Evolutionary conservation across 768 basidiomycete species (phyloP).

Genomic region (Dentipellis fragilis): DNA sequence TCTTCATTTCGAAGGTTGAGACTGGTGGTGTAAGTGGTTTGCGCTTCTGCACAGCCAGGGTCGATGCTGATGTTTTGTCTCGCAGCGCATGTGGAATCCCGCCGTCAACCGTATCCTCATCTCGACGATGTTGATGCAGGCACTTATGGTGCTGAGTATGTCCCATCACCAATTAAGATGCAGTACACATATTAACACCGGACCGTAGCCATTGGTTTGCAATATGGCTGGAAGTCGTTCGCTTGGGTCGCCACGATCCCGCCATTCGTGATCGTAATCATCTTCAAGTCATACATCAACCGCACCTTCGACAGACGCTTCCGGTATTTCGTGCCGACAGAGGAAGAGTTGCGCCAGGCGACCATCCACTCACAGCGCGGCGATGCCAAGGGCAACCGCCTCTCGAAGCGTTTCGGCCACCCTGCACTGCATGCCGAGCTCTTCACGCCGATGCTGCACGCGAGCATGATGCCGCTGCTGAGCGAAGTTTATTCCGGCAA

Average conservation of each 20-base stretch:
- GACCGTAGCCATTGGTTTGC: constrained; percentile 70
- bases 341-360: constrained; percentile 61
- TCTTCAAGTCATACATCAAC: constrained; percentile 80
- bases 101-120: constrained; percentile 79
- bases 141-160: constrained; percentile 79
- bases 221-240: constrained; percentile 58
- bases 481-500: constrained; percentile 70
- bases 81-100: constrained; percentile 88
- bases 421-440: constrained; percentile 82
- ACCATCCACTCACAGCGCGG: constrained; percentile 72
- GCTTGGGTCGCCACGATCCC: constrained; percentile 81
- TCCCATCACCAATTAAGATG: constrained; percentile 8
- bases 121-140: constrained; percentile 79
- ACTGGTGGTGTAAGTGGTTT: constrained; percentile 72
- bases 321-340: constrained; percentile 76
- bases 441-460: constrained; percentile 82
- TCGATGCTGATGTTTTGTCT: constrained; percentile 3
- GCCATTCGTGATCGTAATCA: constrained; percentile 66
- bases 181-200: constrained; percentile 9
- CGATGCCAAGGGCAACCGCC: constrained; percentile 61
- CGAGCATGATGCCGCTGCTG: constrained; percentile 74
- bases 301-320: constrained; percentile 59
- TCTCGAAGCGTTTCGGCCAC: constrained; percentile 91
- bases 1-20: constrained; percentile 81
- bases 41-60: background rate